phyloP scores from a whole-genome alignment of 257 asterid species.

The Penstemon barbatus region DNA sequence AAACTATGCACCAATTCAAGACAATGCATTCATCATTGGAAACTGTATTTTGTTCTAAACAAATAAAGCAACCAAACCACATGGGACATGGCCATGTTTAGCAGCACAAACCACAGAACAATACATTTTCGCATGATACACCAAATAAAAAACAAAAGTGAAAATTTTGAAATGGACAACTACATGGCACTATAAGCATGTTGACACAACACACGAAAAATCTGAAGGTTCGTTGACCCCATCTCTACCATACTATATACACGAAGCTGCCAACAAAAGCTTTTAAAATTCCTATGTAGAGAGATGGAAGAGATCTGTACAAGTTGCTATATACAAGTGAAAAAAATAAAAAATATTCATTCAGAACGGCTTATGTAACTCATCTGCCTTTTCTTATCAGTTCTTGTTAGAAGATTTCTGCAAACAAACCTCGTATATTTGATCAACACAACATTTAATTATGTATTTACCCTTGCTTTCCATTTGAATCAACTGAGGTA shows the following conservation, averaged over 20 bases:
- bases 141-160: neutral
- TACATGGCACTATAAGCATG: too few relatives aligned
- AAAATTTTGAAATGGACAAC: neutral
- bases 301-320: constrained; percentile 39
- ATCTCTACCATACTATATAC: too few relatives aligned
- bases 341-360: constrained; percentile 10
- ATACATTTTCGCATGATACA: too few relatives aligned
- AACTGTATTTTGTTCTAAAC: too few relatives aligned
- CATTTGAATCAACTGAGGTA: constrained; percentile 46
- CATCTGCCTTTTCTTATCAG: constrained; percentile 10
- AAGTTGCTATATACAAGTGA: constrained; percentile 39
- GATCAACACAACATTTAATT: constrained; percentile 2
- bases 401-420: constrained; percentile 6
- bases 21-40: too few relatives aligned
- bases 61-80: too few relatives aligned
- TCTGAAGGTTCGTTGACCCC: neutral
- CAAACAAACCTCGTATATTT: constrained; percentile 7
- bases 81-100: too few relatives aligned
- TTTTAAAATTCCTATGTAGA: neutral
- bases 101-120: too few relatives aligned
- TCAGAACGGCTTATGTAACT: constrained; percentile 22
- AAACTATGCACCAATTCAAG: too few relatives aligned
- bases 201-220: constrained; percentile 4
- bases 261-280: neutral
- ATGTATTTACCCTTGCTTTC: constrained; percentile 35